These are phyloP conservation scores for Pilaira anomala DNA, from an alignment of 192 early-diverging fungal genomes.

Conservation along the genomic window DNA sequence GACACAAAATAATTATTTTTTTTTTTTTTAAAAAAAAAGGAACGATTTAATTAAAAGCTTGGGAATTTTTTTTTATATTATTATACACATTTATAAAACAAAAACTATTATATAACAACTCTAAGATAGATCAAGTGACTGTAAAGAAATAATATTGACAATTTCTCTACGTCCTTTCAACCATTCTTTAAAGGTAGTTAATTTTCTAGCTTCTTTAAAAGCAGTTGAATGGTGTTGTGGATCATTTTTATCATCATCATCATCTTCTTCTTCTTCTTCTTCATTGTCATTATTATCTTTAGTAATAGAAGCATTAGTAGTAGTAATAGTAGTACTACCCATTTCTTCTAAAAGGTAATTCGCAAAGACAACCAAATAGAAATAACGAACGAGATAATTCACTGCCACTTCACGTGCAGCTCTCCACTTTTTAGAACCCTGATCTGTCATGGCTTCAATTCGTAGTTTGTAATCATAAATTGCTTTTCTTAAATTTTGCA, in stretches of 20 bases:
- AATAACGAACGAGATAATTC: slow-evolving; percentile 64
- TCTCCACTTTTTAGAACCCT: slow-evolving; percentile 34
- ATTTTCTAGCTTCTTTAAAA: slow-evolving; percentile 30
- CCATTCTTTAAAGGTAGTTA: slow-evolving; percentile 50
- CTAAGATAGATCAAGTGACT: slow-evolving; percentile 26
- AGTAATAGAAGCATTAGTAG: neutral
- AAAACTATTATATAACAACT: no score
- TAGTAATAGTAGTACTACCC: slow-evolving; percentile 5
- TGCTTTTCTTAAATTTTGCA: slow-evolving; percentile 60
- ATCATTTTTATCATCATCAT: no score
- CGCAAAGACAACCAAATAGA: slow-evolving; percentile 65
- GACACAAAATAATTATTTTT: no score
- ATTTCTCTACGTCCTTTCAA: slow-evolving; percentile 57
- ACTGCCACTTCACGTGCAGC: slow-evolving; percentile 37
- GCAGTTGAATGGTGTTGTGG: neutral
- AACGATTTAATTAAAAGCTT: no score
- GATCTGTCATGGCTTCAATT: slow-evolving; percentile 41
- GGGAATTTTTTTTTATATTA: neutral
- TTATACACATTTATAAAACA: neutral
- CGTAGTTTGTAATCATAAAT: slow-evolving; percentile 59
- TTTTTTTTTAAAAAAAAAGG: no score
- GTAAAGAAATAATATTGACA: slow-evolving; percentile 43
- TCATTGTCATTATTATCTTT: no score
- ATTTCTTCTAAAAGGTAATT: slow-evolving; percentile 57
- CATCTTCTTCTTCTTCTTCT: neutral